Evolutionary conservation across 2,329 filamentous ascomycete genomes (phyloP), one percentile per base, ranked within the genome.

Genomic region (Byssochlamys sp.): DNA sequence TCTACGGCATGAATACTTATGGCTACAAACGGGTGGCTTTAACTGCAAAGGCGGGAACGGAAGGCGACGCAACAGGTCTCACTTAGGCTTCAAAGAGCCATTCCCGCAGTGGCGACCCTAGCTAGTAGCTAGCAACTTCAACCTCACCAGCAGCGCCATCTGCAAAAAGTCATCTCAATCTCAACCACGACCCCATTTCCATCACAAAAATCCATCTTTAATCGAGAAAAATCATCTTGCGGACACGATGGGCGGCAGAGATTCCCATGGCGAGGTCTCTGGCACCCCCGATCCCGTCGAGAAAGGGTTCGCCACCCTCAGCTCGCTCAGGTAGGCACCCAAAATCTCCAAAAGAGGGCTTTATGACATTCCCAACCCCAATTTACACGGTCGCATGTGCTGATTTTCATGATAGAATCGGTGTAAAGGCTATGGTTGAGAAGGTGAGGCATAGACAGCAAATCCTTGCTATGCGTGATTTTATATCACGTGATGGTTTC

Each of bases 281-380:
- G 78, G 76, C 66, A 83, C 81, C 48, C 82, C 82, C 51, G 80
- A 80, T 62, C 81, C 82, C 55, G 78, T 84, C 31, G 83, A 92
- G 73, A 95, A 87, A 71, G 88, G 91, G 57, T 86, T 86, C 69
- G 91, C 91, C 65, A 96, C 91, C 35, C 78, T 94, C 61, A 87
- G 90, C 66, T 92, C 91, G 29, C 80, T 97, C 65, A 83, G 84
- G 88, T 89, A 79, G 67, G 84, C 76, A 64, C 56, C 55, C 12
- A 52, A 52, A 63, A 56, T 59, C 55, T 53, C 10, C 4, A 50
- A 45, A 59, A 54, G 53, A 24, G 53, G 57, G 24, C 14, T 39
- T 14, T 11, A 12, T 24, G n/a, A 33, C 19, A 7, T 61, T 19
- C 58, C 54, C 24, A 48, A 4, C 1, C 57, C 59, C 3, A 52